Conservation (phyloP, 2,329 filamentous ascomycete genomes). For the Clarireedia paspali region DNA sequence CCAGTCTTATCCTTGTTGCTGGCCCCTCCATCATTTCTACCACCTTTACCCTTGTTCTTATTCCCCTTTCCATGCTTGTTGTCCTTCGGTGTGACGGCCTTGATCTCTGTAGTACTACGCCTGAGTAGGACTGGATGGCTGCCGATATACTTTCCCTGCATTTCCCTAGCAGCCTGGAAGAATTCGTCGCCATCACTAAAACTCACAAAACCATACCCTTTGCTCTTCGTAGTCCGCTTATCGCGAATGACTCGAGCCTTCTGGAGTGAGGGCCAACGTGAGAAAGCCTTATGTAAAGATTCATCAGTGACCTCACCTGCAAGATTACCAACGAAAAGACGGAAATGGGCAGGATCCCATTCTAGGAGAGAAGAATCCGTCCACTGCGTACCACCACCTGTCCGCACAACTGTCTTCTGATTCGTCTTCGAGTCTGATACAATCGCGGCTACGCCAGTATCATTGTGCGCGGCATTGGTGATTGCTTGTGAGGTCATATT, state of each 20-base stretch:
- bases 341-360: slow-evolving; percentile 92
- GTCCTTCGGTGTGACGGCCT: slow-evolving; percentile 61
- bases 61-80: slow-evolving; percentile 39
- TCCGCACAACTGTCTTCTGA: slow-evolving; percentile 79
- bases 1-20: slow-evolving; percentile 33
- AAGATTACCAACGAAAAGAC: slow-evolving; percentile 92
- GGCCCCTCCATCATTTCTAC: slow-evolving; percentile 30
- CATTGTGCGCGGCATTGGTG: slow-evolving; percentile 37
- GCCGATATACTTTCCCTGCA: slow-evolving; percentile 99
- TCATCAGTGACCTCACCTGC: slow-evolving; percentile 97
- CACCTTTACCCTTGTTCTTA: slow-evolving; percentile 34
- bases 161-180: slow-evolving; percentile 92
- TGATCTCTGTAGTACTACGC: slow-evolving; percentile 88
- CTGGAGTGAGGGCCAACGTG: slow-evolving; percentile 77
- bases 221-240: slow-evolving; percentile 92
- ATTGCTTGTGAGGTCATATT: slow-evolving; percentile 74
- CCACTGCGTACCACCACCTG: slow-evolving; percentile 90
- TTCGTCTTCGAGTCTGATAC: slow-evolving; percentile 43
- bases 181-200: slow-evolving; percentile 95
- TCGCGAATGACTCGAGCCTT: slow-evolving; percentile 92
- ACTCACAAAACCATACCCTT: slow-evolving; percentile 93
- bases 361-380: slow-evolving; percentile 81
- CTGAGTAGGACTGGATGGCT: slow-evolving; percentile 86
- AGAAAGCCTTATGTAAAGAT: slow-evolving; percentile 86
- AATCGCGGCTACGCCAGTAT: slow-evolving; percentile 37